Conservation (phyloP, 2,329 filamentous ascomycete genomes). For the Cordyceps tenuipes region DNA sequence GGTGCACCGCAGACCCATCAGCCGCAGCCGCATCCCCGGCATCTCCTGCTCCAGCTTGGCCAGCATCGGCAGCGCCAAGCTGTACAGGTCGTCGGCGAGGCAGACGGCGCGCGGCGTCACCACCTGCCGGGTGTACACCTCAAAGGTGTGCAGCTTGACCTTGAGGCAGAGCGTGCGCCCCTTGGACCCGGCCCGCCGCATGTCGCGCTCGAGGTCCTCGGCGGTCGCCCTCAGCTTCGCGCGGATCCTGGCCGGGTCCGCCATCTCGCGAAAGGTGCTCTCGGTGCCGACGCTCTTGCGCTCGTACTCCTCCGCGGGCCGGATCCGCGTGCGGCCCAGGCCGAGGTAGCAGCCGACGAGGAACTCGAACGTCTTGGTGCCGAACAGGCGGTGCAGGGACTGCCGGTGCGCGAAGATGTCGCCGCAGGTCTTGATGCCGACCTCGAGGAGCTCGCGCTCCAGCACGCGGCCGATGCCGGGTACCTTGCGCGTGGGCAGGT, state of each 20-base stretch:
- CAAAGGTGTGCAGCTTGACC: conserved; percentile 88
- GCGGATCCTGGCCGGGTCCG: conserved; percentile 56
- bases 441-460: conserved; percentile 79
- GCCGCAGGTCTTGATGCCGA: conserved; percentile 81
- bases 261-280: conserved; percentile 78
- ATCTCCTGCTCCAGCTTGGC: conserved; percentile 76
- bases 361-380: conserved; percentile 85
- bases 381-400: conserved; percentile 69
- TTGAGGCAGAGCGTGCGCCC: conserved; percentile 89
- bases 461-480: conserved; percentile 93
- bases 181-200: conserved; percentile 71
- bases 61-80: conserved; percentile 72
- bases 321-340: conserved; percentile 73
- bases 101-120: conserved; percentile 64
- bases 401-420: conserved; percentile 75
- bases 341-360: conserved; percentile 78
- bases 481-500: conserved; percentile 78
- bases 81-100: conserved; percentile 74
- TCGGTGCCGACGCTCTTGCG: conserved; percentile 93
- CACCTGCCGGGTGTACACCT: conserved; percentile 78
- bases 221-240: conserved; percentile 75
- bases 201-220: conserved; percentile 78
- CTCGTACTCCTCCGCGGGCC: conserved; percentile 82
- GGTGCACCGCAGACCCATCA: conserved; percentile 86
- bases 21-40: conserved; percentile 65